Conservation (phyloP, 495 filamentous ascomycete species). For the Pyronema domesticum region DNA sequence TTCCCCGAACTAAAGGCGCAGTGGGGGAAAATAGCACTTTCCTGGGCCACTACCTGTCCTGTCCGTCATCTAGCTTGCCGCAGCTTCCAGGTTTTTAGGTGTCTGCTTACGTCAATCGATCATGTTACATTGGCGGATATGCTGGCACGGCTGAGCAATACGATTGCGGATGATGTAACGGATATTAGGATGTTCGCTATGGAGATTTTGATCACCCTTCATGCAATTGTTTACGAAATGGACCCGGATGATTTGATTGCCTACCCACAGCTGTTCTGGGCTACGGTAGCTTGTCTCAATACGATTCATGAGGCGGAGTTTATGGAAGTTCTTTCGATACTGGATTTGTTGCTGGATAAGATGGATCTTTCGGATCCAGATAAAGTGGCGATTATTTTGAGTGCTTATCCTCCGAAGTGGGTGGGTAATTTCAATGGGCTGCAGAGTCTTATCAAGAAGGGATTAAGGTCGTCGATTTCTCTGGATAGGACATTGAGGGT, state of each 20-base stretch:
- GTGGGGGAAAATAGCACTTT: slow-evolving; percentile 75
- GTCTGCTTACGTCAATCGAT: slow-evolving; percentile 74
- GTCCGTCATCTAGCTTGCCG: slow-evolving; percentile 91
- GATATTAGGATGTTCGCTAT: slow-evolving; percentile 93
- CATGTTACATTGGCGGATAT: slow-evolving; percentile 90
- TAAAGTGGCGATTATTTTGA: slow-evolving; percentile 49
- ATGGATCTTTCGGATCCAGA: slow-evolving; percentile 57
- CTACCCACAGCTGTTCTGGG: slow-evolving; percentile 94
- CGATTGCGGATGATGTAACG: slow-evolving; percentile 76
- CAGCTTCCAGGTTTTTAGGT: slow-evolving; percentile 94
- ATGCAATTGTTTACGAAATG: slow-evolving; percentile 69
- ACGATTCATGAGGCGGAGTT: slow-evolving; percentile 94
- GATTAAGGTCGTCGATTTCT: slow-evolving; percentile 68
- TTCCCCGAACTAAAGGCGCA: slow-evolving; percentile 77
- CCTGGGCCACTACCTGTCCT: slow-evolving; percentile 91
- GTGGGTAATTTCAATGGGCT: slow-evolving; percentile 78
- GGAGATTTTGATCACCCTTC: slow-evolving; percentile 88
- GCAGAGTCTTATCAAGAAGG: slow-evolving; percentile 73
- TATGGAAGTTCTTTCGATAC: slow-evolving; percentile 72
- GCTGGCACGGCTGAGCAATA: slow-evolving; percentile 84
- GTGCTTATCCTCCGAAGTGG: slow-evolving; percentile 71
- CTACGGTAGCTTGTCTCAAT: slow-evolving; percentile 83
- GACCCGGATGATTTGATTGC: slow-evolving; percentile 61
- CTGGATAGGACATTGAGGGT: slow-evolving; percentile 58
- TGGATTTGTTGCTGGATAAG: slow-evolving; percentile 71